Conservation (phyloP, 176 grass and related monocot genomes). For the Juncus inflexus region DNA sequence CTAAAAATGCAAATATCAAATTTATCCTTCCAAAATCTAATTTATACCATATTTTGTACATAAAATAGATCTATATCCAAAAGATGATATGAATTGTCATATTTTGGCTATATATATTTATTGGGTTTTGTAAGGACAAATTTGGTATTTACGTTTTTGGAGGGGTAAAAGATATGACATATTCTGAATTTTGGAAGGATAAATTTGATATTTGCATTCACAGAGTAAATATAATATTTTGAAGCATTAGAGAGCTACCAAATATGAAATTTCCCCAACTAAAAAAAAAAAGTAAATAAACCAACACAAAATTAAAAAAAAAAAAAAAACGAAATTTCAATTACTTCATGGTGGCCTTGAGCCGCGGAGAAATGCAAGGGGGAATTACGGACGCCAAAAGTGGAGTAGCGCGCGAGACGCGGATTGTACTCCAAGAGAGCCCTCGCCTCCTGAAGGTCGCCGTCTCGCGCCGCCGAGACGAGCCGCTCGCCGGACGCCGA, state of each 20-base stretch:
- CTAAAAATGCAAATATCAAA: too few relatives aligned
- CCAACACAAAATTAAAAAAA: not conserved
- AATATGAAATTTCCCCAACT: not conserved
- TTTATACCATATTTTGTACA: not conserved
- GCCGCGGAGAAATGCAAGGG: slow-evolving; percentile 89
- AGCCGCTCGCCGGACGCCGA: slow-evolving; percentile 92
- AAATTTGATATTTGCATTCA: not conserved
- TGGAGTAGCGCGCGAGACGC: slow-evolving; percentile 80
- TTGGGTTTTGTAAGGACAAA: not conserved
- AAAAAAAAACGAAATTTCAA: not conserved
- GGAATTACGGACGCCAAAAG: slow-evolving; percentile 88
- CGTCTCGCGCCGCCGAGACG: slow-evolving; percentile 90
- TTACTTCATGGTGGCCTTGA: slow-evolving; percentile 90
- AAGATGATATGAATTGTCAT: too few relatives aligned
- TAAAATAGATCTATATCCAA: too few relatives aligned
- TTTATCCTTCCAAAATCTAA: too few relatives aligned
- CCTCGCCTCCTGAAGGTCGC: slow-evolving; percentile 84
- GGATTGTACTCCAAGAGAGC: slow-evolving; percentile 92
- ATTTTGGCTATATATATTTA: too few relatives aligned
- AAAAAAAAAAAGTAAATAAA: not conserved
- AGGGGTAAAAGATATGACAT: too few relatives aligned
- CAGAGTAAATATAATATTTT: not conserved
- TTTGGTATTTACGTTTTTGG: too few relatives aligned
- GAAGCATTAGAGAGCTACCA: not conserved
- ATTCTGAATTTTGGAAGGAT: too few relatives aligned